Evolutionary conservation across 148 eudicot genomes (phyloP), one percentile per base, ranked within the genome.

Genomic region (Pharnaceum exiguum): DNA sequence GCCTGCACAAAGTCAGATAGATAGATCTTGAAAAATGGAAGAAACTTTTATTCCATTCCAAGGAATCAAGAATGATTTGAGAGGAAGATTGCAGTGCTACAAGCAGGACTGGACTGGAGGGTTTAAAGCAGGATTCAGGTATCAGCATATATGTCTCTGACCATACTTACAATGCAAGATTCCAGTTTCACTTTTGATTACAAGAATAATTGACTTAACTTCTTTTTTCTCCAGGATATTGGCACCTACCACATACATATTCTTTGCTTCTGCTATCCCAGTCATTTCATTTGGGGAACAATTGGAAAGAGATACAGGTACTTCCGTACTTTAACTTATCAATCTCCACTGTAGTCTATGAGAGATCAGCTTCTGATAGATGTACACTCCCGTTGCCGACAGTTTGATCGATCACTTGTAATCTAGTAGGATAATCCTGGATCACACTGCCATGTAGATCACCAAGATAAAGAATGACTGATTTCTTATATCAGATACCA

Each of bases 21-120:
- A 38, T 37, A 48, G 74, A 71, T 53, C 58, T 60, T 72, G 47
- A 26, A 40, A 29, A 35, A 89, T 89, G 96, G 94, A 83, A 69
- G 96, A 89, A 68, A 70, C 94, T 52, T 89, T 85, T 72, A 84
- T 89, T 49, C 96, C 96, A 11, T 81, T 89, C 62, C 82, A 71
- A 30, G 96, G 96, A 21, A 89, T 89, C 57, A 89, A 76, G 69
- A 81, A 89, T 77, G 96, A 89, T 46, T 66, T 89, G n/a, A 60
- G 75, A 37, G 87, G 83, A 13, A 75, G 96, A 53, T 56, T 85
- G 60, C 48, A 48, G 66, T 85, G 94, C 31, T 85, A 85, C 75
- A 89, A 85, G 80, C 94, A 89, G 65, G 96, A 89, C 32, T 89
- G 96, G 96, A 75, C 82, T 63, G 63, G 96, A 62, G 96, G 96